Percentiles rank a stretch among this genome's conserved stretches.
These are phyloP conservation scores for Neltuma alba DNA, from an alignment of 306 rosid genomes.

Conservation along the genomic window DNA sequence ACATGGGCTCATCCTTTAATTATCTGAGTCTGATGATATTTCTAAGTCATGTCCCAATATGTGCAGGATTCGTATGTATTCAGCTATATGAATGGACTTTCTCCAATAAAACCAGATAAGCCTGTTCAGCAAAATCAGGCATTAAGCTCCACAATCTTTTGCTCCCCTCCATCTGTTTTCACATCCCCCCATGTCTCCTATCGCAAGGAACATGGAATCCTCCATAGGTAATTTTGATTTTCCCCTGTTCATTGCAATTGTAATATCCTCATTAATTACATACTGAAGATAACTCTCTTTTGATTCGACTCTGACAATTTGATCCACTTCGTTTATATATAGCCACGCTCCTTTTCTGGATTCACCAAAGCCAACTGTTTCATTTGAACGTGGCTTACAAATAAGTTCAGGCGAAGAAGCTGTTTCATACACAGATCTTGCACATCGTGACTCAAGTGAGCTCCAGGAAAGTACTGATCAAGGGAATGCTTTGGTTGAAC, in stretches of 20 bases:
- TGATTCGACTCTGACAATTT: conserved; percentile 15
- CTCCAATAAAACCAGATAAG: conserved; percentile 86
- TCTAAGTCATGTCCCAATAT: conserved; percentile 2
- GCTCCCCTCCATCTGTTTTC: conserved; percentile 81
- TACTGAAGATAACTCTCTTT: background rate
- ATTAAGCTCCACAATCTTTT: conserved; percentile 69
- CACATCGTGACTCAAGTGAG: too few species aligned
- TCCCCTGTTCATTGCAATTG: background rate
- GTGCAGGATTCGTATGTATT: conserved; percentile 95
- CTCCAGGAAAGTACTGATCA: too few species aligned
- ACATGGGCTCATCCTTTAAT: conserved; percentile 10
- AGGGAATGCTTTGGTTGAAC: too few species aligned
- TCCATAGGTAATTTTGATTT: conserved; percentile 53
- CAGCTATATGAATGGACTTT: conserved; percentile 72
- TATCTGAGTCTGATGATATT: background rate
- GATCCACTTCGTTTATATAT: conserved; percentile 20
- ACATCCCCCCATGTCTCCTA: conserved; percentile 82
- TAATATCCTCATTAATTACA: background rate
- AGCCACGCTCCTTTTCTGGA: conserved; percentile 55
- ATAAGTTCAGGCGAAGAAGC: conserved; percentile 43
- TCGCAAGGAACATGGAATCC: conserved; percentile 81
- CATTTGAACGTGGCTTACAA: conserved; percentile 53
- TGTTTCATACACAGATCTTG: too few species aligned
- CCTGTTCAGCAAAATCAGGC: conserved; percentile 65
- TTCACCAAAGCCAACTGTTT: conserved; percentile 48